Base-by-base conservation (phyloP, 805 yeast species). In the Dipodascus albidus region DNA sequence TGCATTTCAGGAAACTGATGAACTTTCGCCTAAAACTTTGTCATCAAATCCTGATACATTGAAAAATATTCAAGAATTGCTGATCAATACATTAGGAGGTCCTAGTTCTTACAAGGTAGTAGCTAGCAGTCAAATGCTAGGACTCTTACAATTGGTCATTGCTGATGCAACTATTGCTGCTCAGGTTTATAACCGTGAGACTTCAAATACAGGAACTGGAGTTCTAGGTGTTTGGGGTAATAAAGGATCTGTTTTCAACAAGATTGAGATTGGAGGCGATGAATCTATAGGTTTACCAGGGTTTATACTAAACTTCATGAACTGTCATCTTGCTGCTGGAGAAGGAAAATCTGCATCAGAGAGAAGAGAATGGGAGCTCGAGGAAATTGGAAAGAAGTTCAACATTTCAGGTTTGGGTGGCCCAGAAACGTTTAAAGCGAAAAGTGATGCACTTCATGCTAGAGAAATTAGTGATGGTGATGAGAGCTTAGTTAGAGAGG, bases 291-390 rank as follows among this genome's bases (percentile, higher is more conserved):
- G 59, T 3, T 61, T 55, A 9, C 52, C 52, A 22, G 67, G 73
- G 3, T 58, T 67, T 9, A 61, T 64, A 23, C 50, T 72, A 50
- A 59, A 60, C 2, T 62, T 78, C 6, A 62, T 80, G 20, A 77
- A 80, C 57, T 71, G 80, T 60, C 85, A 80, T 62, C 67, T 80
- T 48, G 74, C 77, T 1, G 77, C 80, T 19, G 83, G 85, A 23
- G 74, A 72, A 38, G 66, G 68, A 23, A 59, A 62, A 1, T 64
- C 65, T 24, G 66, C 68, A 21, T 53, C 72, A 3, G 61, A 68
- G 1, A 65, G 77, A 48, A 59, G 81, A 51, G 63, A 74, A 23
- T 72, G 75, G 70, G 80, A 76, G 55, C 59, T 76, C 20, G 63
- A 65, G 19, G 76, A 74, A 35, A 70, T 76, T 50, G 59, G 64